Evolutionary conservation across 768 basidiomycete species (phyloP).

Genomic region (Suillus brevipes): DNA sequence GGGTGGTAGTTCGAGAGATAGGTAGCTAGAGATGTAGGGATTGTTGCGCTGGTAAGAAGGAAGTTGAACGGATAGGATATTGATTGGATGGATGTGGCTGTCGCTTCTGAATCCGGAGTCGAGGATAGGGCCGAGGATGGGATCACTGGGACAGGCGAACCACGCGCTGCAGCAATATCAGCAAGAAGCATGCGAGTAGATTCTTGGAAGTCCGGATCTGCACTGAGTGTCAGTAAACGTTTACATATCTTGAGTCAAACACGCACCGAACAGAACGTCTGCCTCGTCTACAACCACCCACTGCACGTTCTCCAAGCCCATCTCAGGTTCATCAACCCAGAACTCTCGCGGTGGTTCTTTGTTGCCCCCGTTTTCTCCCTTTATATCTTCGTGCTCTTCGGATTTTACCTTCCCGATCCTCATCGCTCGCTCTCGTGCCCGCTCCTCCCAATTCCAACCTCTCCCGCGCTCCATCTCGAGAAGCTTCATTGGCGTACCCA

Average conservation of each 20-base stretch:
- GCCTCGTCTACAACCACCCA: conserved; percentile 94
- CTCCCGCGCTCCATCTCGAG: conserved; percentile 58
- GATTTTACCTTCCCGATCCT: conserved; percentile 27
- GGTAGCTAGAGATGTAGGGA: conserved; percentile 70
- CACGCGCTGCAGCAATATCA: conserved; percentile 65
- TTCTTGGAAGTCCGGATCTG: conserved; percentile 82
- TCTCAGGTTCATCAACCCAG: conserved; percentile 51
- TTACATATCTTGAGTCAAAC: background rate
- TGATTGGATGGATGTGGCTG: conserved; percentile 15
- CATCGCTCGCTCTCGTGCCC: conserved; percentile 25
- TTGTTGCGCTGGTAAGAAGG: conserved; percentile 82
- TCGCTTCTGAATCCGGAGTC: conserved; percentile 3
- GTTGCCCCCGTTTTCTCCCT: conserved; percentile 23
- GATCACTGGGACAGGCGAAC: conserved; percentile 21
- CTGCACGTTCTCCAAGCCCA: conserved; percentile 70
- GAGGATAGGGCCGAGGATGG: conserved; percentile 22
- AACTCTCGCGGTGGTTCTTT: conserved; percentile 30
- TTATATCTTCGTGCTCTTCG: conserved; percentile 24
- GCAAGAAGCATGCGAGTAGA: conserved; percentile 69
- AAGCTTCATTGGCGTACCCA: conserved; percentile 65
- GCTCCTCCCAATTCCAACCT: conserved; percentile 50
- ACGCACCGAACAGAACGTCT: conserved; percentile 82
- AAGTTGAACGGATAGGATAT: conserved; percentile 74
- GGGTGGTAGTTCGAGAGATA: conserved; percentile 69
- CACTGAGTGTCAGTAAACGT: background rate